Percentiles rank a stretch among this genome's conserved stretches.
Evolutionary conservation across 306 rosid species (phyloP).

Genomic region (Gynostemma pentaphyllum): DNA sequence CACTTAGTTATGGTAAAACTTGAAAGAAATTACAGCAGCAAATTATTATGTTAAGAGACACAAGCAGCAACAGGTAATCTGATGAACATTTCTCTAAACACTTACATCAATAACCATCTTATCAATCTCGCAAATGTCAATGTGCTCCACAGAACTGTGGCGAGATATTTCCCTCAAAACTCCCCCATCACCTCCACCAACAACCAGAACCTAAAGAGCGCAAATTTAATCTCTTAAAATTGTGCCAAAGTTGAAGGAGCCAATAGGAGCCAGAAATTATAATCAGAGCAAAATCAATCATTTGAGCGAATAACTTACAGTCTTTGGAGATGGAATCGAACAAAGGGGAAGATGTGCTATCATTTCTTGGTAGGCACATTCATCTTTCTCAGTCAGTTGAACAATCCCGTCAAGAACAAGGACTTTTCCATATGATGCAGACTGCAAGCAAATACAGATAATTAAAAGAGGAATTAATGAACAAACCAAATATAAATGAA

Average conservation of each 20-base stretch:
- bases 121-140: constrained; percentile 97
- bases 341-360: constrained; percentile 95
- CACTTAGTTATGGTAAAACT: background rate
- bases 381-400: constrained; percentile 93
- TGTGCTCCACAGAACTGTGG: constrained; percentile 73
- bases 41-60: background rate
- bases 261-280: background rate
- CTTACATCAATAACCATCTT: constrained; percentile 96
- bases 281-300: background rate
- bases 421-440: constrained; percentile 74
- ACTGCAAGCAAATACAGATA: constrained; percentile 32
- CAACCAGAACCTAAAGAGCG: constrained; percentile 65
- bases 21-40: background rate
- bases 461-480: constrained; percentile 9
- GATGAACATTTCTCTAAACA: constrained; percentile 2
- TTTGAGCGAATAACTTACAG: constrained; percentile 28
- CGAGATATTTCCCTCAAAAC: constrained; percentile 87
- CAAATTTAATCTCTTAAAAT: constrained; percentile 1
- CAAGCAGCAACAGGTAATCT: background rate
- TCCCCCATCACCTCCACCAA: constrained; percentile 99
- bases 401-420: constrained; percentile 98
- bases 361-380: constrained; percentile 99
- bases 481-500: background rate
- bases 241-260: background rate
- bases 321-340: constrained; percentile 73